These are phyloP conservation scores for Leishmania tropica DNA, from an alignment of 208 protist genomes.

Conservation along the genomic window DNA sequence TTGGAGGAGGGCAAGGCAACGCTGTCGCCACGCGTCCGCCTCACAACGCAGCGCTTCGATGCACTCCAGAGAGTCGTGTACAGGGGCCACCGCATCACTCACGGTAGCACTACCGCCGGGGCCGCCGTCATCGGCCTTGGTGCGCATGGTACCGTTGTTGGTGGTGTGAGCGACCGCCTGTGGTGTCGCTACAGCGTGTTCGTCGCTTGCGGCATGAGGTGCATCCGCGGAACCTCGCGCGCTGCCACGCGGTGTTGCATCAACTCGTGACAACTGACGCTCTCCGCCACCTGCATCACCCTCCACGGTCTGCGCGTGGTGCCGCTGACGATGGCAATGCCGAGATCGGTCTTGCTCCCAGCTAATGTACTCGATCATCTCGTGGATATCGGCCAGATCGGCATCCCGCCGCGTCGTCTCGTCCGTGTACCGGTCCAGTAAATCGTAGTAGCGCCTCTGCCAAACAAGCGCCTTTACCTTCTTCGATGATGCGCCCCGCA, in stretches of 20 bases:
- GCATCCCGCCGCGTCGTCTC: slow-evolving; percentile 31
- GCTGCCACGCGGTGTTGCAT: not conserved
- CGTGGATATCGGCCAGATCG: slow-evolving; percentile 51
- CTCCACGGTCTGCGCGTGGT: not conserved
- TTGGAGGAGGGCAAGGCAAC: slow-evolving; percentile 42
- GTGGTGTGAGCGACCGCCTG: not conserved
- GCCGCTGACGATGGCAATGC: slow-evolving; percentile 24
- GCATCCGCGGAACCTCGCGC: not conserved
- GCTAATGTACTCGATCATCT: slow-evolving; percentile 49
- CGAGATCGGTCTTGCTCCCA: slow-evolving; percentile 47
- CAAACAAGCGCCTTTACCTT: slow-evolving; percentile 8
- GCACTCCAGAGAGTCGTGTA: slow-evolving; percentile 9
- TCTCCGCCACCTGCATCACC: not conserved
- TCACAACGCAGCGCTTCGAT: slow-evolving; percentile 43
- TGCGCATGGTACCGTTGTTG: not conserved
- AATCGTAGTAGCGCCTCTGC: slow-evolving; percentile 43
- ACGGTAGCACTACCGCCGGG: slow-evolving; percentile 1
- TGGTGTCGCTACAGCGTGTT: not conserved
- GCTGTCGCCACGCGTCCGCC: slow-evolving; percentile 46
- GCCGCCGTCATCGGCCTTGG: not conserved
- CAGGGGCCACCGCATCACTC: not conserved
- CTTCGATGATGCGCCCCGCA: not conserved
- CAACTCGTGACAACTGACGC: slow-evolving; percentile 7
- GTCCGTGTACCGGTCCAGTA: slow-evolving; percentile 35
- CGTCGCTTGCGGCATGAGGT: not conserved